These are phyloP conservation scores for Quercus wislizeni DNA, from an alignment of 306 rosid species.

Conservation along the genomic window DNA sequence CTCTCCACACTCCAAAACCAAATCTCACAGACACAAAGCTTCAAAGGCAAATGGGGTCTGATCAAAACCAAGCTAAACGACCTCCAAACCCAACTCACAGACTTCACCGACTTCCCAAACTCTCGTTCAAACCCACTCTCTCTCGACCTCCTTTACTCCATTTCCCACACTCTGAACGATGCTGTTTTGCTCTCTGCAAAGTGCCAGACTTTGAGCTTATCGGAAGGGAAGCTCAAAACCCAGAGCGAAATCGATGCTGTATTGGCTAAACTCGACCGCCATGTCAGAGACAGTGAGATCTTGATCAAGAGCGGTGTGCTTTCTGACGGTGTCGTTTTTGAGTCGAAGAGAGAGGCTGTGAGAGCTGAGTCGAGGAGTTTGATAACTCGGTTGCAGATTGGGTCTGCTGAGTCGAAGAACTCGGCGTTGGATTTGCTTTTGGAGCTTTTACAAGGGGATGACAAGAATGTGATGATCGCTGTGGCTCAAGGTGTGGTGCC, in stretches of 20 bases:
- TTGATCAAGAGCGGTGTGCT: constrained; percentile 73
- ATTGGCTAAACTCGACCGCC: constrained; percentile 60
- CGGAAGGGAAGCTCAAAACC: constrained; percentile 79
- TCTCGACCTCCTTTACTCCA: constrained; percentile 58
- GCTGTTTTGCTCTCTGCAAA: constrained; percentile 47
- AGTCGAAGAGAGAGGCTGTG: constrained; percentile 59
- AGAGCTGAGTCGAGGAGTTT: constrained; percentile 69
- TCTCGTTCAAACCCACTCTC: constrained; percentile 56
- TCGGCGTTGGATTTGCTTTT: constrained; percentile 65
- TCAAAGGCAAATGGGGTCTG: constrained; percentile 78
- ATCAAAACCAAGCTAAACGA: constrained; percentile 53
- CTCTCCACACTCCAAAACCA: constrained; percentile 38
- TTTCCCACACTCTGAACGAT: constrained; percentile 42
- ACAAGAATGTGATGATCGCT: constrained; percentile 80
- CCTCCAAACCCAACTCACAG: constrained; percentile 67
- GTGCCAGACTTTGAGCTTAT: constrained; percentile 38
- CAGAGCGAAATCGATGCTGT: constrained; percentile 81
- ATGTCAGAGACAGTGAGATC: constrained; percentile 66
- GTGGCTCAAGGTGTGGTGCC: constrained; percentile 96
- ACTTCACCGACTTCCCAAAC: constrained; percentile 50
- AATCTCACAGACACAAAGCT: constrained; percentile 49
- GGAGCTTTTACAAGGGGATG: constrained; percentile 56
- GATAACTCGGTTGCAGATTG: constrained; percentile 80
- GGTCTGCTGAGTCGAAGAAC: constrained; percentile 49
- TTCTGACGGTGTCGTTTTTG: constrained; percentile 33